Evolutionary conservation across 169 alveolate genomes (phyloP).

Genomic region (Ophryocystis elektroscirrha): DNA sequence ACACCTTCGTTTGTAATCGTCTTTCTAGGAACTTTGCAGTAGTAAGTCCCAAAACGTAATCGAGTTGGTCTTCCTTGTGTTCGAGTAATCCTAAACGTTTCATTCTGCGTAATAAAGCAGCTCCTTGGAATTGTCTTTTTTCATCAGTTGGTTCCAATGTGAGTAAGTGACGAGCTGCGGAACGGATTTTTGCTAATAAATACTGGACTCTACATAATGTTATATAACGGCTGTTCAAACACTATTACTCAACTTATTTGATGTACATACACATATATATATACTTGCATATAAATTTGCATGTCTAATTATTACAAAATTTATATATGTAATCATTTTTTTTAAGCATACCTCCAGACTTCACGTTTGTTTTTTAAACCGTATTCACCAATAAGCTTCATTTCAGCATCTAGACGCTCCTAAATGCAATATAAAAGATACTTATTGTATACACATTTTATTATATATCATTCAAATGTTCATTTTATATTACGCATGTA

Average conservation of each 20-base stretch:
- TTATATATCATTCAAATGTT: no score
- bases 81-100: constrained; percentile 82
- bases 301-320: no score
- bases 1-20: constrained; percentile 88
- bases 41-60: constrained; percentile 92
- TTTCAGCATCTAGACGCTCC: constrained; percentile 74
- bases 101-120: constrained; percentile 95
- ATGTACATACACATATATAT: neutral
- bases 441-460: no score
- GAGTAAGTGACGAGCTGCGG: constrained; percentile 94
- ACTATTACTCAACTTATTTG: neutral
- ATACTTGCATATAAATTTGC: no score
- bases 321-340: neutral
- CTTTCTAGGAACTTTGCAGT: constrained; percentile 89
- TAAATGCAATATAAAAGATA: no score
- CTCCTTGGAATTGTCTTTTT: constrained; percentile 82
- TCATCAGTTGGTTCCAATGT: constrained; percentile 87
- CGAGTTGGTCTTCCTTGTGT: constrained; percentile 87
- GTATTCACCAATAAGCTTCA: constrained; percentile 89
- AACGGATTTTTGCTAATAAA: constrained; percentile 87
- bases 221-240: neutral
- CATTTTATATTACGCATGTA: no score
- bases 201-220: constrained; percentile 67
- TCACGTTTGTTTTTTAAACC: constrained; percentile 98
- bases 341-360: constrained; percentile 55